Evolutionary conservation across 2,329 filamentous ascomycete species (phyloP).

Genomic region (Alternaria brassicae): DNA sequence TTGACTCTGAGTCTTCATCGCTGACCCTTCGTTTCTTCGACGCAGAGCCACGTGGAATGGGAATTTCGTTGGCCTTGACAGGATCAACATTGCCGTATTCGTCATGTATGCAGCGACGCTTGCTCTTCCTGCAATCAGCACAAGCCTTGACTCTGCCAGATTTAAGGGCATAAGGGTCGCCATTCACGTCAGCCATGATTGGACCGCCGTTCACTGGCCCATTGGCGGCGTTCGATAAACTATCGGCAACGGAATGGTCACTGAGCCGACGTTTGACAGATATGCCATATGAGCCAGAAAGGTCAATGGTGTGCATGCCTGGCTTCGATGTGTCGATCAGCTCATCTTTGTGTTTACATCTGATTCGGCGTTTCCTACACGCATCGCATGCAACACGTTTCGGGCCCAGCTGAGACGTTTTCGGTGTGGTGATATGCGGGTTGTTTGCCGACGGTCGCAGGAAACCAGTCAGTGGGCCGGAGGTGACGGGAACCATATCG

Average conservation of each 20-base stretch:
- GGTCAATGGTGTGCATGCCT: constrained; percentile 42
- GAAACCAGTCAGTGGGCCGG: constrained; percentile 42
- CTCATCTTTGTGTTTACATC: constrained; percentile 69
- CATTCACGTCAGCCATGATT: constrained; percentile 45
- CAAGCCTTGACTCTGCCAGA: constrained; percentile 70
- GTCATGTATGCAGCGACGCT: constrained; percentile 73
- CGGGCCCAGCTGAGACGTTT: constrained; percentile 65
- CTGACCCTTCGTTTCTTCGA: constrained; percentile 61
- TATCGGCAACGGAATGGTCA: constrained; percentile 38
- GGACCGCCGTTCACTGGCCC: constrained; percentile 38
- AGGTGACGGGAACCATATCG: constrained; percentile 21
- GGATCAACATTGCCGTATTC: constrained; percentile 70
- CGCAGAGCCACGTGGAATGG: constrained; percentile 65
- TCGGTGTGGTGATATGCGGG: constrained; percentile 57
- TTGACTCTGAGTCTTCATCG: constrained; percentile 34
- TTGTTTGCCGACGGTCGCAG: constrained; percentile 48
- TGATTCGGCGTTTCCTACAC: constrained; percentile 67
- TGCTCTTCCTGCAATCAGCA: constrained; percentile 71
- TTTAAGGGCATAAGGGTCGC: constrained; percentile 56
- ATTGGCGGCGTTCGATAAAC: constrained; percentile 21
- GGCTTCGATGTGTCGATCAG: constrained; percentile 47
- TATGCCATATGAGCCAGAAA: constrained; percentile 43
- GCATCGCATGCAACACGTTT: constrained; percentile 68
- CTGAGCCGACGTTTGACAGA: constrained; percentile 45
- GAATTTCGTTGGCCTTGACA: constrained; percentile 67